Evolutionary conservation across 257 asterid genomes (phyloP), one percentile per base, ranked within the genome.

Genomic region (Scutellaria minor): DNA sequence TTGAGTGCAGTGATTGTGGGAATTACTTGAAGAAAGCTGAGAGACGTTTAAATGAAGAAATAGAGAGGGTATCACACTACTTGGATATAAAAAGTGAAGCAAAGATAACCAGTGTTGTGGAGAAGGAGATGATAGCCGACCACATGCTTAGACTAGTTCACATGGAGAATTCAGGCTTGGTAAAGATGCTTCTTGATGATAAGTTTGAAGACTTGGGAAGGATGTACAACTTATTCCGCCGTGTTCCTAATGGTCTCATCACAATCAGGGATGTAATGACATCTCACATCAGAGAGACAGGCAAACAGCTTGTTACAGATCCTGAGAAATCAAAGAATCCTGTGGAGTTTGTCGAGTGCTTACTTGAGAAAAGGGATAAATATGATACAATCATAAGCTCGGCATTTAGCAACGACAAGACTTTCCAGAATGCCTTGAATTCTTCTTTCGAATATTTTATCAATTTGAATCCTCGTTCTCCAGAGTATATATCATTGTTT

Each of bases 161-260:
- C 77, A 92, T 92, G 96, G 98, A 92, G 74, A 85, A 89, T 55
- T 93, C 98, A 9, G 97, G 97, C 22, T 68, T 91, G 82, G 96
- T 93, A 6, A 81, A 80, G 62, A 91, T 93, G 97, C 88, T 93
- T 75, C 75, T 85, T 45, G 90, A 87, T 79, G 96, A 87, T 73
- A 85, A 88, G 66, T 77, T 80, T 48, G 94, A 91, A 20, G 96
- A 93, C 74, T 81, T 93, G 86, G 85, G 84, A 64, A 82, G 97
- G 70, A 93, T 91, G 94, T 93, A 91, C 73, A 82, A 27, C 82
- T 86, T 93, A 76, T 87, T 93, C 74, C 83, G 82, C 13, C 83
- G 91, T 46, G 94, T 93, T 37, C 71, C 90, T 4, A 79, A 83
- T 77, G 97, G 97, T 40, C 90, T 87, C 55, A 57, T 83, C 1